Evolutionary conservation across 2,329 filamentous ascomycete species (phyloP).

Genomic region (Didymella keratinophila): DNA sequence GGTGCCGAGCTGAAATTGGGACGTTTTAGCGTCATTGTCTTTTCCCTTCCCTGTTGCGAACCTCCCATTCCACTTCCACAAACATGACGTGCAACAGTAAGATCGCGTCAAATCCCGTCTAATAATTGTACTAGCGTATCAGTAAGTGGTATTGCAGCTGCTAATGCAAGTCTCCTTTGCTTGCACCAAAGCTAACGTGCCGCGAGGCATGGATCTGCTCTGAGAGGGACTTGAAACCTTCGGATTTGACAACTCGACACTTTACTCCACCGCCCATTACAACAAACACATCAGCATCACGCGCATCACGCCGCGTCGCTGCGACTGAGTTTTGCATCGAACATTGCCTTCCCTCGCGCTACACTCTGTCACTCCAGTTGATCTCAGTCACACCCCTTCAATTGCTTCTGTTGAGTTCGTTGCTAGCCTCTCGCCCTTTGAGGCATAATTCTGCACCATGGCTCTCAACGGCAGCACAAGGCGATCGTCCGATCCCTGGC

Average conservation of each 20-base stretch:
- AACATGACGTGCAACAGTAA: slow-evolving; percentile 33
- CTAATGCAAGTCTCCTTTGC: slow-evolving; percentile 23
- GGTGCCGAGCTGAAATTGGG: slow-evolving; percentile 51
- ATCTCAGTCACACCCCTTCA: slow-evolving; percentile 5
- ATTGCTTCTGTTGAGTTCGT: slow-evolving; percentile 4
- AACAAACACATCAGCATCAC: slow-evolving; percentile 28
- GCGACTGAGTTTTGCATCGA: slow-evolving; percentile 17
- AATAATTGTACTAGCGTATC: slow-evolving; percentile 20
- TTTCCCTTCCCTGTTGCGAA: slow-evolving; percentile 38
- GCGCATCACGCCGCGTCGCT: slow-evolving; percentile 34
- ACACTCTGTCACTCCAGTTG: slow-evolving; percentile 14
- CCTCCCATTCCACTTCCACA: slow-evolving; percentile 41
- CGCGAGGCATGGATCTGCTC: slow-evolving; percentile 46
- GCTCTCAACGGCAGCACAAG: slow-evolving; percentile 12
- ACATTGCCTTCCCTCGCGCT: slow-evolving; percentile 17
- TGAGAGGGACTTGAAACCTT: slow-evolving; percentile 43
- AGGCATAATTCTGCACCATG: slow-evolving; percentile 19
- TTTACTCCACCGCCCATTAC: slow-evolving; percentile 41
- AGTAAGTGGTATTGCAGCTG: slow-evolving; percentile 27
- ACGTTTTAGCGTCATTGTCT: slow-evolving; percentile 42
- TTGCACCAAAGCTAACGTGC: slow-evolving; percentile 39
- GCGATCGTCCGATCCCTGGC: slow-evolving; percentile 2
- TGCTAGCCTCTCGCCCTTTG: slow-evolving; percentile 4
- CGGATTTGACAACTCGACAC: slow-evolving; percentile 31
- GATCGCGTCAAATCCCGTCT: slow-evolving; percentile 18